Conservation (phyloP, 441 rosid species). For the Corymbia calophylla region DNA sequence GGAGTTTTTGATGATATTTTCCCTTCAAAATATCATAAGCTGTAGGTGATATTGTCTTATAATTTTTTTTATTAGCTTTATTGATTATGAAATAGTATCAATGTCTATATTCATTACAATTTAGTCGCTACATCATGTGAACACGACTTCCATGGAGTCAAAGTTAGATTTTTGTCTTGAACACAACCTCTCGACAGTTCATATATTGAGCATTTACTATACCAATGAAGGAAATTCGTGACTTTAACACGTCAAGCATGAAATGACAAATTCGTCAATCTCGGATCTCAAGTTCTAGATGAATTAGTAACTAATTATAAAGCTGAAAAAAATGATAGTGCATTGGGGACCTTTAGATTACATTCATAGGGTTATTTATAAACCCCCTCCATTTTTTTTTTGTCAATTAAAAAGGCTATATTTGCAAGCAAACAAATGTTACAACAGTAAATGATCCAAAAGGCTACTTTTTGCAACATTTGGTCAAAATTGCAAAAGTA, state of each 20-base stretch:
- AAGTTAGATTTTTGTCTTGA: neutral
- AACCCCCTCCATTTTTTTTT: too few relatives aligned
- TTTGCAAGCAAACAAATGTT: too few relatives aligned
- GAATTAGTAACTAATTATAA: neutral
- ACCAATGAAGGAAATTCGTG: neutral
- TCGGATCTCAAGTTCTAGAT: neutral
- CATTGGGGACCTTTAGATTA: too few relatives aligned
- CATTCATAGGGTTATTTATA: too few relatives aligned
- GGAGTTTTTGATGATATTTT: too few relatives aligned
- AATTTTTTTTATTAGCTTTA: too few relatives aligned
- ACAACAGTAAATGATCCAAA: too few relatives aligned
- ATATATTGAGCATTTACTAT: neutral
- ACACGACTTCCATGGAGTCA: neutral
- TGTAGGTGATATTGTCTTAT: too few relatives aligned
- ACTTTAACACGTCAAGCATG: neutral
- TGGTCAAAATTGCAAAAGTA: neutral
- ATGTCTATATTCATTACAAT: neutral
- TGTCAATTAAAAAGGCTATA: too few relatives aligned
- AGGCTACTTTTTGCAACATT: too few relatives aligned
- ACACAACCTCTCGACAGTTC: neutral
- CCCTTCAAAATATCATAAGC: too few relatives aligned
- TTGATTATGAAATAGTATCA: neutral
- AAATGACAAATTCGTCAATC: neutral
- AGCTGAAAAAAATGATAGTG: neutral
- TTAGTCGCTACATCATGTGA: neutral